Evolutionary conservation across 2,329 filamentous ascomycete species (phyloP).

Genomic region (Phoma sp.): DNA sequence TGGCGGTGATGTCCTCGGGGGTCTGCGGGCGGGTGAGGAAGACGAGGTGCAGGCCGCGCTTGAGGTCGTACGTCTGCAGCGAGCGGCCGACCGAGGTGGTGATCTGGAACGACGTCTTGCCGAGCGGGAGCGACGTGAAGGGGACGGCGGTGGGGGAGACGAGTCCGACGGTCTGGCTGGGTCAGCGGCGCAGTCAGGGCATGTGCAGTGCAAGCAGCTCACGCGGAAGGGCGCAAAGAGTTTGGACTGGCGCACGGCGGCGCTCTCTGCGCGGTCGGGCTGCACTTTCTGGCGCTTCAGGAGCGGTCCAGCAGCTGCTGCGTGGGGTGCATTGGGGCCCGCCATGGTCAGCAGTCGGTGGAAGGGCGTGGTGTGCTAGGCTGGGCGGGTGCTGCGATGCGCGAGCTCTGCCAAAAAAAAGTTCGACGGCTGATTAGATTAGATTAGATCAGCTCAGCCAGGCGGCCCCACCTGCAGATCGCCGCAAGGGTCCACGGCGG

Average conservation of each 20-base stretch:
- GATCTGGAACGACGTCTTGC: slow-evolving; percentile 95
- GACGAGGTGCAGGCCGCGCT: slow-evolving; percentile 86
- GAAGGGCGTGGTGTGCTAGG: no score
- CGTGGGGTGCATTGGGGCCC: slow-evolving; percentile 58
- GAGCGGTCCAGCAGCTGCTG: slow-evolving; percentile 56
- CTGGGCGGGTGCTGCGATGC: background rate
- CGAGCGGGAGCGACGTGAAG: slow-evolving; percentile 86
- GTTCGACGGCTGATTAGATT: slow-evolving; percentile 9
- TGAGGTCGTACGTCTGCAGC: slow-evolving; percentile 94
- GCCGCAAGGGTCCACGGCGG: background rate
- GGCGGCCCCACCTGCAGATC: background rate
- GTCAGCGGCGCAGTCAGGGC: slow-evolving; percentile 13
- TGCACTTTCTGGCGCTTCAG: slow-evolving; percentile 68
- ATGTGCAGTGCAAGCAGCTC: slow-evolving; percentile 46
- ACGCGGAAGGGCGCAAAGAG: slow-evolving; percentile 95
- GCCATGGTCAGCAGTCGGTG: slow-evolving; percentile 55
- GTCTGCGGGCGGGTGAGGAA: slow-evolving; percentile 94
- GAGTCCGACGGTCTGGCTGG: slow-evolving; percentile 80
- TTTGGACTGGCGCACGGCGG: slow-evolving; percentile 64
- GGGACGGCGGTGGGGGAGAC: slow-evolving; percentile 91
- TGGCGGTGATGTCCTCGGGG: slow-evolving; percentile 84
- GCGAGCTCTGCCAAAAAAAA: slow-evolving; percentile 11
- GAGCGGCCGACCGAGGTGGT: slow-evolving; percentile 91
- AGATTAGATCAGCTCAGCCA: slow-evolving; percentile 11
- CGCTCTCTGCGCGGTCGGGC: slow-evolving; percentile 49